A percentile compares a stretch with the other conserved stretches of the same genome.
These are phyloP conservation scores for Pythium brachiatum DNA, from an alignment of 352 stramenopile genomes.

Conservation along the genomic window DNA sequence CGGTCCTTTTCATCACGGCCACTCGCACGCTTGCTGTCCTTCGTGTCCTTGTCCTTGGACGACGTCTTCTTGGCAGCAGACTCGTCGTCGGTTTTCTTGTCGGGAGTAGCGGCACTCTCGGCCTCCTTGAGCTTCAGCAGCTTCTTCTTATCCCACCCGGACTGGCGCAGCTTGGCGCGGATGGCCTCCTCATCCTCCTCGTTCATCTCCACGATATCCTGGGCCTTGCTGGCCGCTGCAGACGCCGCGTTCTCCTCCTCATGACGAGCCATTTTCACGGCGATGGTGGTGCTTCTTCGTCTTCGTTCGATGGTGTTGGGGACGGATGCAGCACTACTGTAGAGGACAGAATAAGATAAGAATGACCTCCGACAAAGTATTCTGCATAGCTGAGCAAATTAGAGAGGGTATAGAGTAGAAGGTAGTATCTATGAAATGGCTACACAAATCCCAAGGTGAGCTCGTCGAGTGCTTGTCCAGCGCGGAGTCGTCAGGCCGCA, in stretches of 20 bases:
- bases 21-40: slow-evolving; percentile 19
- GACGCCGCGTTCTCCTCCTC: not conserved
- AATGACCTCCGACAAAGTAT: not conserved
- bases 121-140: slow-evolving; percentile 21
- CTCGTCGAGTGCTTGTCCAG: too few species aligned
- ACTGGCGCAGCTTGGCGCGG: slow-evolving; percentile 65
- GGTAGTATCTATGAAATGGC: too few species aligned
- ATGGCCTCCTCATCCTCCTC: slow-evolving; percentile 64
- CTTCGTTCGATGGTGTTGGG: slow-evolving; percentile 2
- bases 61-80: slow-evolving; percentile 20
- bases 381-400: too few species aligned
- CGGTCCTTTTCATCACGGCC: slow-evolving; percentile 7
- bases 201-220: slow-evolving; percentile 17
- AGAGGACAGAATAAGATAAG: slow-evolving; percentile 4
- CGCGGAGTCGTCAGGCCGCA: too few species aligned
- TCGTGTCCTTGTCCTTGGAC: slow-evolving; percentile 19
- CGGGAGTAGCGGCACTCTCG: slow-evolving; percentile 5
- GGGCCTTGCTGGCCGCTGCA: slow-evolving; percentile 1
- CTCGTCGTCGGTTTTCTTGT: not conserved
- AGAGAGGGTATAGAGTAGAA: not conserved
- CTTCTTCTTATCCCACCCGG: slow-evolving; percentile 65
- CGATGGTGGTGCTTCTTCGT: not conserved
- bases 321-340: not conserved
- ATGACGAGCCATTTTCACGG: slow-evolving; percentile 7
- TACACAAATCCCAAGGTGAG: too few species aligned